Base-by-base conservation (phyloP, 78 protist species). In the Creolimax fragrantissima region DNA sequence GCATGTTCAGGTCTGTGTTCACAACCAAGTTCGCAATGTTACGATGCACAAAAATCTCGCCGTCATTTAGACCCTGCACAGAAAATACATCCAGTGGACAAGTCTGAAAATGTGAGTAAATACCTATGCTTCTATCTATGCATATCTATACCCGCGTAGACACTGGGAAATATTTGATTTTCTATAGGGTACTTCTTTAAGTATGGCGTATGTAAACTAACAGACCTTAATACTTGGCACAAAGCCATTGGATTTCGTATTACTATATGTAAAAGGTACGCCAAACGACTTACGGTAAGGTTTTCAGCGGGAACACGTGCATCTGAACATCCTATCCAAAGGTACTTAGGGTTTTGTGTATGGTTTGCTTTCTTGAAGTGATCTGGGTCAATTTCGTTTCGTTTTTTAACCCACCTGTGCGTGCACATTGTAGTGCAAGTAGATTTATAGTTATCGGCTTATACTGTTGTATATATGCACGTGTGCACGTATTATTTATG, bases 311-410 rank as follows among this genome's bases (percentile, higher is more conserved):
- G 96, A 2, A 97, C 98, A n/a, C 99, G 94, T 37, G 95, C 45
- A 93, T 97, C 99, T 2, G 96, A 24, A 89, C 98, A 97, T 41
- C 98, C 99, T 32, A 97, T 97, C 97, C 97, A 97, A 39, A 97
- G 93, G 90, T 86, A 93, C 5, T 92, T 92, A 74, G 99, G 98
- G 42, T 44, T 5, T 17, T 96, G 97, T 45, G 58, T 89, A 7
- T 24, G 84, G 2, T 95, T 94, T 5, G 92, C 84, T 36, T 35
- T n/a, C 3, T 36, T 4, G 43, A 96, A 96, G 89, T 84, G 95
- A 24, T 89, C 43, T 42, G 98, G 98, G 66, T 96, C 95, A 37
- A 44, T 92, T 45, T 92, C 45, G 7, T 89, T 92, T 35, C 41
- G 89, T 45, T 88, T 7, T 3, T 83, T 36, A 35, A 92, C 93